phyloP scores from a whole-genome alignment of 345 rosid genomes.

The Crucihimalaya himalaica region DNA sequence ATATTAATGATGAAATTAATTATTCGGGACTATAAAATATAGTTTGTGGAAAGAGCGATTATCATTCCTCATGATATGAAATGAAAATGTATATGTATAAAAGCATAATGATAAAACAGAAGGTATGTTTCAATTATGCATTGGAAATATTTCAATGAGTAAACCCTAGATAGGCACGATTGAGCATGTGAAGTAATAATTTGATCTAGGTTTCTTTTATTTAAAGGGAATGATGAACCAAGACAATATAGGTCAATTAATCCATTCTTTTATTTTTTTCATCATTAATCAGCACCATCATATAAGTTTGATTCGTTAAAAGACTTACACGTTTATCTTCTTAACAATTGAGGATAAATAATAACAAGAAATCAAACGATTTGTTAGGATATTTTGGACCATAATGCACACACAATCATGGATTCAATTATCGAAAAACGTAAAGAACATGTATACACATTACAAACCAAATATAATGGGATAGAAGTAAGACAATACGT shows the following conservation, averaged over 20 bases:
- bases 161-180: constrained; percentile 35
- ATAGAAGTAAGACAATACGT: too few species aligned
- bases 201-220: constrained; percentile 30
- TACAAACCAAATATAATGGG: too few species aligned
- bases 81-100: not conserved
- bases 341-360: not conserved
- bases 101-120: constrained; percentile 31
- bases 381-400: not conserved
- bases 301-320: constrained; percentile 8
- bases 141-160: constrained; percentile 15
- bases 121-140: constrained; percentile 24
- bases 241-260: constrained; percentile 7
- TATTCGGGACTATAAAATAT: constrained; percentile 2
- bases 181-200: constrained; percentile 38
- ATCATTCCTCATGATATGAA: constrained; percentile 23
- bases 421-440: not conserved
- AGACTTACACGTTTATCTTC: constrained; percentile 24
- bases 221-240: constrained; percentile 31
- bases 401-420: not conserved
- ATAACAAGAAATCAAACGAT: constrained; percentile 9
- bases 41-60: constrained; percentile 15
- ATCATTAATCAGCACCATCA: constrained; percentile 14
- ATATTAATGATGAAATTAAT: not conserved
- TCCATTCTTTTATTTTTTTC: not conserved
- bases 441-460: not conserved